Evolutionary conservation across 2,329 filamentous ascomycete genomes (phyloP).

Genomic region (Claviceps lovelessii): DNA sequence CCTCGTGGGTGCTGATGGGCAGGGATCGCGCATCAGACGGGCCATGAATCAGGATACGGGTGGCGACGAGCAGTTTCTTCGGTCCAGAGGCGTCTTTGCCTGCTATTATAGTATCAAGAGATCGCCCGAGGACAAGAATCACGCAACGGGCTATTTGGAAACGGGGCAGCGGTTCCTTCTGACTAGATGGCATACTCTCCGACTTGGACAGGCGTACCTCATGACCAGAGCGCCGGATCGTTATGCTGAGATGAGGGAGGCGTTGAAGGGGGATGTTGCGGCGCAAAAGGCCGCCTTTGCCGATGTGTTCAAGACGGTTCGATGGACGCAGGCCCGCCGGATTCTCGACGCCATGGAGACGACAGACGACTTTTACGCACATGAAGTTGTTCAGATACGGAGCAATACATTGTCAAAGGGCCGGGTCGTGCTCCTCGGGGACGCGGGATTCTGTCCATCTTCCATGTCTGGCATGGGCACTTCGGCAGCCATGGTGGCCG

Average conservation of each 20-base stretch:
- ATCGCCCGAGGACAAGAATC: not conserved
- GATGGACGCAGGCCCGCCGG: slow-evolving; percentile 26
- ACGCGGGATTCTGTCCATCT: slow-evolving; percentile 31
- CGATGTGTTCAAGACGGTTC: slow-evolving; percentile 25
- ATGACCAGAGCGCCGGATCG: slow-evolving; percentile 12
- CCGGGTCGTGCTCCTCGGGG: slow-evolving; percentile 33
- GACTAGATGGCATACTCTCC: slow-evolving; percentile 11
- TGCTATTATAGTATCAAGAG: slow-evolving; percentile 26
- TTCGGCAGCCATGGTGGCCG: slow-evolving; percentile 28
- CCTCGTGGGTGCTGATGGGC: slow-evolving; percentile 9
- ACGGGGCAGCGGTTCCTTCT: slow-evolving; percentile 23
- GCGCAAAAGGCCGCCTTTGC: slow-evolving; percentile 20
- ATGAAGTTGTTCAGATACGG: slow-evolving; percentile 28
- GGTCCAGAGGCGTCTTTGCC: slow-evolving; percentile 12
- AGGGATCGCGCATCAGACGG: slow-evolving; percentile 7
- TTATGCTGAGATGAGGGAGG: slow-evolving; percentile 10
- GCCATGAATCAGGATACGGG: slow-evolving; percentile 4
- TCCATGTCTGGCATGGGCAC: slow-evolving; percentile 32
- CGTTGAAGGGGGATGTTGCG: slow-evolving; percentile 9
- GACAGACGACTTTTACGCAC: slow-evolving; percentile 31
- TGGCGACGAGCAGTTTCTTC: slow-evolving; percentile 2
- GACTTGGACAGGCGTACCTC: slow-evolving; percentile 12
- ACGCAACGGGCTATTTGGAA: slow-evolving; percentile 17
- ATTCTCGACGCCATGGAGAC: slow-evolving; percentile 20
- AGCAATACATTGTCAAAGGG: slow-evolving; percentile 22